Base-by-base conservation (phyloP, 2,329 filamentous ascomycete genomes). In the Penicillium italicum region DNA sequence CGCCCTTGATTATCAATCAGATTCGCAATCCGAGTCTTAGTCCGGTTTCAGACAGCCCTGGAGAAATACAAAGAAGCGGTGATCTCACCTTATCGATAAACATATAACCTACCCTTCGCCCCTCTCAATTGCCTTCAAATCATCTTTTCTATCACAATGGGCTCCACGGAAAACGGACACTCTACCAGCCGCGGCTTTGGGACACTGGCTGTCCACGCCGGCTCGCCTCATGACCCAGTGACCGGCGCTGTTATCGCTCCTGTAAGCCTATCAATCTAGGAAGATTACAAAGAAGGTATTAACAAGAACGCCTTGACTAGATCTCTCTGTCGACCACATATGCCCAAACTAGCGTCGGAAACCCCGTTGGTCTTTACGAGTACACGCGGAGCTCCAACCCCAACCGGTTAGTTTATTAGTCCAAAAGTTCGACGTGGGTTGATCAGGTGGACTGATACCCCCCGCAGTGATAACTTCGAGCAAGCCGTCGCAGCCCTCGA, bases 311-410 rank as follows among this genome's bases (percentile, higher is more conserved):
- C 26, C 2, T 12, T 50, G 20, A 24, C 5, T 62, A 85, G 81
- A 97, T 99, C 74, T 97, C 93, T 10, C 85, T 99, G 24, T 96
- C 92, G 24, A 97, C 94, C 16, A 99, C 94, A 6, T 99, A 93
- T 71, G 91, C 90, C n/a, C 94, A 99, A 79, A 87, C 85, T 14
- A 84, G 85, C 12, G 91, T 96, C 22, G 94, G 93, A 62, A 85
- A 89, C 74, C 94, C 94, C 1, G 80, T 97, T 30, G 94, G 94
- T 69, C 79, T 80, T 60, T 97, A 92, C 77, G 94, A 99, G 77
- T 99, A 99, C 81, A 91, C 88, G 51, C 86, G 94, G 60, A 95
- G 90, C 69, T 86, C 90, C 60, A 99, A 99, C 76, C 94, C 94
- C 51, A 99, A 99, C 79, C 85, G 81, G 80, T 82, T 62, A 56